These are phyloP conservation scores for Ampelocalamus luodianensis DNA, from an alignment of 176 grass and related monocot species.

Conservation along the genomic window DNA sequence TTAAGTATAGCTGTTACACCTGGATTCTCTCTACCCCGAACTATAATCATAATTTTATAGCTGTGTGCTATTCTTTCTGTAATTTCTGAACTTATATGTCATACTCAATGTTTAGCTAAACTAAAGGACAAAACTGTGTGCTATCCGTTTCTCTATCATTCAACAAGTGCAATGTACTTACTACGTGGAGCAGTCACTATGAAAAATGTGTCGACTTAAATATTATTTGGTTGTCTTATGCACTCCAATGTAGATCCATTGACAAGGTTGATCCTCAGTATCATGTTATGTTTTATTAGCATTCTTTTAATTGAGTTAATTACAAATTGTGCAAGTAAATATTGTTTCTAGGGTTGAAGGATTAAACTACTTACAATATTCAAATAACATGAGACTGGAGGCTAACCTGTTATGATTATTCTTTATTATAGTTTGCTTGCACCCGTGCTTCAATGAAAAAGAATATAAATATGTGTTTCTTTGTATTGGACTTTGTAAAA, in stretches of 20 bases:
- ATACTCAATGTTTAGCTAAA: slow-evolving; percentile 26
- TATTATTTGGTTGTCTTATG: slow-evolving; percentile 17
- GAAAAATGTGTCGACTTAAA: not conserved
- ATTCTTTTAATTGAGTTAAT: not conserved
- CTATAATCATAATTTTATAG: too few species aligned
- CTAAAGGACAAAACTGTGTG: not conserved
- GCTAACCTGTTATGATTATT: not conserved
- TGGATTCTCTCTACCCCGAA: not conserved
- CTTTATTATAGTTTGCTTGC: not conserved
- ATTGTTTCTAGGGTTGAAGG: not conserved
- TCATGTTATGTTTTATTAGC: not conserved
- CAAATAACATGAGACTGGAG: not conserved
- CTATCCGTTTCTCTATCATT: not conserved
- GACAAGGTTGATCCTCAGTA: not conserved
- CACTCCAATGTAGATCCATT: not conserved
- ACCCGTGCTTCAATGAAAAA: not conserved
- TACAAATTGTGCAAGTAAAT: not conserved
- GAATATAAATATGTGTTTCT: not conserved
- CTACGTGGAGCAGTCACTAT: not conserved
- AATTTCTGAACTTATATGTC: not conserved
- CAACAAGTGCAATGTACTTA: not conserved
- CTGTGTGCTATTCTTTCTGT: too few species aligned
- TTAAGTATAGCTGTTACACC: slow-evolving; percentile 16
- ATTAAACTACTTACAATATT: not conserved
- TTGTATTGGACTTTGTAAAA: slow-evolving; percentile 6